phyloP scores from a whole-genome alignment of 306 rosid species.

The Corylus heterophylla region DNA sequence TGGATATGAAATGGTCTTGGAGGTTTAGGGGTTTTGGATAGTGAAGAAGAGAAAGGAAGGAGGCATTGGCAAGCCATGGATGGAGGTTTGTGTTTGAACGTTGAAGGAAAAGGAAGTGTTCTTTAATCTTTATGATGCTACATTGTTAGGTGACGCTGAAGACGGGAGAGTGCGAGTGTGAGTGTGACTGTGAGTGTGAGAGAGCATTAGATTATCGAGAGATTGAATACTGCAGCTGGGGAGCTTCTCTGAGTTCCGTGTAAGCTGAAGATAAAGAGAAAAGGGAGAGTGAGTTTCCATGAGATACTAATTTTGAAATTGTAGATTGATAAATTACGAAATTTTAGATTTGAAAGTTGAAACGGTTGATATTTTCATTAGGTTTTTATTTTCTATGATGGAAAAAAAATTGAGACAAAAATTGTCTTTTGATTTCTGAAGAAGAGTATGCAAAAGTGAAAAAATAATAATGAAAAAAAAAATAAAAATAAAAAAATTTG shows the following conservation, averaged over 20 bases:
- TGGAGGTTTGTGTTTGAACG: constrained; percentile 25
- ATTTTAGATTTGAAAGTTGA: too few species aligned
- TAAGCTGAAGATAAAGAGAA: neutral
- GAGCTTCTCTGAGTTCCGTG: neutral
- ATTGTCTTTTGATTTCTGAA: too few species aligned
- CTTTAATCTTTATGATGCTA: neutral
- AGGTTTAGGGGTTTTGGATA: constrained; percentile 24
- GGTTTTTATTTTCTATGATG: too few species aligned
- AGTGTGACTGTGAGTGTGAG: too few species aligned
- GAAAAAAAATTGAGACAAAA: too few species aligned
- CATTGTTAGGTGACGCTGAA: constrained; percentile 16
- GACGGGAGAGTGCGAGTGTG: neutral
- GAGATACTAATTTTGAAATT: too few species aligned
- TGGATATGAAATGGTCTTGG: neutral
- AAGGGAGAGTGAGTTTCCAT: neutral
- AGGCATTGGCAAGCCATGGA: constrained; percentile 67
- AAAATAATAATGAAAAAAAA: too few species aligned
- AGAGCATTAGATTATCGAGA: neutral
- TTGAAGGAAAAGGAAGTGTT: neutral
- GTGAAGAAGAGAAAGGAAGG: constrained; percentile 34
- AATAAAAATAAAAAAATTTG: too few species aligned
- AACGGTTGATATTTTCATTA: too few species aligned
- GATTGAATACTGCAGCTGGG: neutral
- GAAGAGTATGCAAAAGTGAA: too few species aligned
- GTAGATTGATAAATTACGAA: too few species aligned